These are phyloP conservation scores for Pythium rishiriense DNA, from an alignment of 352 stramenopile genomes.

Conservation along the genomic window DNA sequence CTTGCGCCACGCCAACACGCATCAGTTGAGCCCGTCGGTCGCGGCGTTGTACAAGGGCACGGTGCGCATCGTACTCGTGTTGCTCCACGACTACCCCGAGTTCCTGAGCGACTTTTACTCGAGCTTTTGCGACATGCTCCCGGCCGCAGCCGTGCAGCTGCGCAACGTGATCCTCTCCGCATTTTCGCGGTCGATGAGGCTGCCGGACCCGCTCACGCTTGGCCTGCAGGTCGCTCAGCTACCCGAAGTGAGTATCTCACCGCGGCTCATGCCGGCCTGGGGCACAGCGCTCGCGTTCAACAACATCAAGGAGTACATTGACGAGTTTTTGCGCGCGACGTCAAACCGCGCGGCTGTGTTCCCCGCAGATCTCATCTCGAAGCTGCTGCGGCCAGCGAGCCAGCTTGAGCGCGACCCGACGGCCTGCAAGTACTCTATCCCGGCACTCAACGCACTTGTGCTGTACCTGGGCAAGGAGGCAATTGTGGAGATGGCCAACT, in stretches of 20 bases:
- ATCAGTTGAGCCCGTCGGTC: constrained; percentile 88
- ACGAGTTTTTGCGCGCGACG: constrained; percentile 93
- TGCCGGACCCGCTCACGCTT: constrained; percentile 97
- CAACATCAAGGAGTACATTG: constrained; percentile 92
- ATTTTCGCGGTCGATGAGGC: constrained; percentile 96
- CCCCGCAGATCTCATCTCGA: constrained; percentile 72
- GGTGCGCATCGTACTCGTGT: constrained; percentile 96
- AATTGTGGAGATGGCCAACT: constrained; percentile 78
- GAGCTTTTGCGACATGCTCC: constrained; percentile 98
- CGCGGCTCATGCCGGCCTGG: constrained; percentile 94
- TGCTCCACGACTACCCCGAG: constrained; percentile 99
- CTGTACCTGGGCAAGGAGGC: constrained; percentile 86
- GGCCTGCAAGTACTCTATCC: constrained; percentile 89
- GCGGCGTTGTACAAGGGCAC: constrained; percentile 97
- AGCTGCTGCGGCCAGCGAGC: constrained; percentile 60
- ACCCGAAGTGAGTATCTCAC: constrained; percentile 94
- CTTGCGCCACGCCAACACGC: constrained; percentile 86
- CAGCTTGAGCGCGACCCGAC: constrained; percentile 71
- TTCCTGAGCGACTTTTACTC: constrained; percentile 98
- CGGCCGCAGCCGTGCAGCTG: constrained; percentile 96
- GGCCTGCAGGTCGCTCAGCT: constrained; percentile 98
- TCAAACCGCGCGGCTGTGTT: constrained; percentile 90
- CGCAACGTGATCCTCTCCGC: constrained; percentile 98
- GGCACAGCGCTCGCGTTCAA: constrained; percentile 90
- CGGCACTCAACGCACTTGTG: constrained; percentile 91